A percentile compares a stretch with the other conserved stretches of the same genome.
Conservation (phyloP, 108 stramenopile genomes). For the Epipyxis sp. region DNA sequence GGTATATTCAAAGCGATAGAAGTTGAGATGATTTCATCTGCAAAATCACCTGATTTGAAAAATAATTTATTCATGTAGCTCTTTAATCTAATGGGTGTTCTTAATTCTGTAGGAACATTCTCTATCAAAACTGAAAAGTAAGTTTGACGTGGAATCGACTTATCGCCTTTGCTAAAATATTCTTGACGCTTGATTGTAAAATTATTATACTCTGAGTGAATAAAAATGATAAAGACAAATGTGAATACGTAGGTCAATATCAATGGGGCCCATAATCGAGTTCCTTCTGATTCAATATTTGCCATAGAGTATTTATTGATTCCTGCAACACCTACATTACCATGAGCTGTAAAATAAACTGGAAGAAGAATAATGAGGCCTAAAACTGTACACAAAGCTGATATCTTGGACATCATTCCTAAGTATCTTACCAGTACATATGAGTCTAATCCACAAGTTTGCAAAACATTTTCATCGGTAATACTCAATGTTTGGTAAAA, state of each 20-base stretch:
- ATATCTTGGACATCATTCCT: not conserved
- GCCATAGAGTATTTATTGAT: constrained; percentile 12
- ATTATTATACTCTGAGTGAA: constrained; percentile 8
- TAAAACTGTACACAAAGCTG: not conserved
- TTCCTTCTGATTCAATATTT: constrained; percentile 16
- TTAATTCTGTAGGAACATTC: constrained; percentile 19
- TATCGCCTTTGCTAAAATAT: not conserved
- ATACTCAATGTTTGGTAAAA: not conserved
- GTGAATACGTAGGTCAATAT: constrained; percentile 14
- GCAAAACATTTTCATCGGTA: constrained; percentile 20
- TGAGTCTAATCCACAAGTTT: constrained; percentile 8
- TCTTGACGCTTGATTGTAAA: not conserved
- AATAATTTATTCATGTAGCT: not conserved
- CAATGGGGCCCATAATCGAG: constrained; percentile 23
- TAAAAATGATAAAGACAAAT: not conserved
- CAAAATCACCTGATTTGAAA: too few relatives aligned
- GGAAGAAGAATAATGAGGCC: constrained; percentile 4
- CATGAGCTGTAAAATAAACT: constrained; percentile 20
- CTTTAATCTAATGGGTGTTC: not conserved
- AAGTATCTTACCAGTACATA: constrained; percentile 17
- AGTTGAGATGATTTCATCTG: not conserved
- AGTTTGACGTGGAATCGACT: constrained; percentile 7
- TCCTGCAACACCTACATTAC: not conserved
- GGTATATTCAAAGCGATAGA: not conserved
- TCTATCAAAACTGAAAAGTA: not conserved